phyloP scores from a whole-genome alignment of 345 rosid species.

The Euphorbia tirucalli region DNA sequence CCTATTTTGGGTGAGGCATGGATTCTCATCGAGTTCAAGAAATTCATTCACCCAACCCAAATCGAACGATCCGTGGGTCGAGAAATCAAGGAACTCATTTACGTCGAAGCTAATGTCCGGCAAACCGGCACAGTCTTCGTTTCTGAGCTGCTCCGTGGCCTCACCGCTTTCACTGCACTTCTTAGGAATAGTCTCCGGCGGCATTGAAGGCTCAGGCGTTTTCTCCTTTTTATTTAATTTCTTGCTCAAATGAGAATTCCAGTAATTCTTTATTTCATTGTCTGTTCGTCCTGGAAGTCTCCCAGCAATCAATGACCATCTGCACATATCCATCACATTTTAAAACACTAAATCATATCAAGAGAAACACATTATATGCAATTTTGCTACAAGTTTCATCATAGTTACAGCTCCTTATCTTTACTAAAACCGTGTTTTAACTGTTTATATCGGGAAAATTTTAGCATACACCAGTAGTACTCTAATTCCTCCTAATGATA shows the following conservation, averaged over 20 bases:
- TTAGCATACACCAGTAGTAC: too few species aligned
- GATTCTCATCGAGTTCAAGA: constrained; percentile 34
- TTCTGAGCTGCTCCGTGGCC: constrained; percentile 4
- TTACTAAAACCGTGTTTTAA: too few species aligned
- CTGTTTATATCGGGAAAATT: too few species aligned
- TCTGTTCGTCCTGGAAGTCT: constrained; percentile 72
- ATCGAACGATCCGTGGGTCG: constrained; percentile 30
- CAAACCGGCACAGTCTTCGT: neutral
- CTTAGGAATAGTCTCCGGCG: neutral
- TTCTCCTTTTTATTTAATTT: constrained; percentile 36
- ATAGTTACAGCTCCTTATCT: too few species aligned
- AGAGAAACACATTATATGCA: too few species aligned
- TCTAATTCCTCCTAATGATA: too few species aligned
- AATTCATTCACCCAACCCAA: constrained; percentile 50
- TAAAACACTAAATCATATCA: too few species aligned
- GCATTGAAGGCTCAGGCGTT: neutral
- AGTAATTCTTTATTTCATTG: constrained; percentile 66
- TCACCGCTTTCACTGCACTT: neutral
- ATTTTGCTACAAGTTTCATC: too few species aligned
- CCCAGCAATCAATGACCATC: constrained; percentile 72
- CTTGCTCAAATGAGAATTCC: constrained; percentile 73
- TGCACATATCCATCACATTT: constrained; percentile 9
- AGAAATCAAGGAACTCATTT: constrained; percentile 40
- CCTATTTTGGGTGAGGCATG: constrained; percentile 21
- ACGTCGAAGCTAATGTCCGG: constrained; percentile 26